phyloP scores from a whole-genome alignment of 2,329 filamentous ascomycete species.

The Trichoderma afroharzianum region DNA sequence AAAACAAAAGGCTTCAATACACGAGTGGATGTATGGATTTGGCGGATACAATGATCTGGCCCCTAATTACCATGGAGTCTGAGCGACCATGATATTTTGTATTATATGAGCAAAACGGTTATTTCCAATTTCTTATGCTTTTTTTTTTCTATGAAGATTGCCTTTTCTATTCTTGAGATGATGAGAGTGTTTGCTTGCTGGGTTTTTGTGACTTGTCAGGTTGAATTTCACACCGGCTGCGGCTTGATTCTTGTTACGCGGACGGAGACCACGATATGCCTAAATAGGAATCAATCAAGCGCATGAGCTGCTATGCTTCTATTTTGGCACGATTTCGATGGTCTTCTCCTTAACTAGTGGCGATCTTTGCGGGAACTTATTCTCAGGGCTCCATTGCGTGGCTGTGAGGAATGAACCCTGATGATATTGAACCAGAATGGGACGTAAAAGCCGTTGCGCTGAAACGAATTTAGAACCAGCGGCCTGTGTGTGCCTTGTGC shows the following conservation, averaged over 20 bases:
- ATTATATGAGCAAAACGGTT: conserved; percentile 18
- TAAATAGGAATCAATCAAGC: not conserved
- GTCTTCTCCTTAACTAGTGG: not conserved
- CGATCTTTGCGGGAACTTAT: not conserved
- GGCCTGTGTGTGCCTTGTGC: not conserved
- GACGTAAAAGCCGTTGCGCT: not conserved
- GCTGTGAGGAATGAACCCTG: not conserved
- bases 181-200: not conserved
- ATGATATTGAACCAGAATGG: not conserved
- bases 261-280: not conserved
- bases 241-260: not conserved
- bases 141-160: not conserved
- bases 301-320: not conserved
- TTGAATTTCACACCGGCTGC: not conserved
- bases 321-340: not conserved
- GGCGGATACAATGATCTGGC: conserved; percentile 13
- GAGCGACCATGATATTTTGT: conserved; percentile 18
- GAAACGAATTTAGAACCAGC: not conserved
- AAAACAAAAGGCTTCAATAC: not conserved
- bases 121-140: conserved; percentile 3
- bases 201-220: not conserved
- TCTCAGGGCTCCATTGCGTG: not conserved
- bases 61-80: conserved; percentile 15
- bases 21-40: conserved; percentile 8
- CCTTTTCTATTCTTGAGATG: not conserved